A percentile compares a stretch with the other conserved stretches of the same genome.
Evolutionary conservation across 192 early-diverging fungal genomes (phyloP).

Genomic region (Backusella psychrophila): DNA sequence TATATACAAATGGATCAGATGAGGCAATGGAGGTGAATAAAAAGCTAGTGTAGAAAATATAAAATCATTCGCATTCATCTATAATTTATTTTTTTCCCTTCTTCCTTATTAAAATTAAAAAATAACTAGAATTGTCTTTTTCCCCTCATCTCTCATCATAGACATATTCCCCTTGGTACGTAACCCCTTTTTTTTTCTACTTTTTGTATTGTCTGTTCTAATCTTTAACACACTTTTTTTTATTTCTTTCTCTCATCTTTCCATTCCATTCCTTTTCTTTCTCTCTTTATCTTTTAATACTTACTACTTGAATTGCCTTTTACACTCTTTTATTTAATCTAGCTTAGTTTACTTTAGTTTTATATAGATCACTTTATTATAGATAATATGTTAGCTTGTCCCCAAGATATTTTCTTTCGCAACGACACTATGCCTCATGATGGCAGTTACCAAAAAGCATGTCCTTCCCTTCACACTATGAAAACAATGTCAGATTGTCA

Average conservation of each 20-base stretch:
- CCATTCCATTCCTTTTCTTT: slow-evolving; percentile 2
- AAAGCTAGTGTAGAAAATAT: slow-evolving; percentile 5
- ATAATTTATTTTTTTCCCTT: not conserved
- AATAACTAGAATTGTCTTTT: slow-evolving; percentile 2
- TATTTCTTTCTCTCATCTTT: not conserved
- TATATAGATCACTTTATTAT: not conserved
- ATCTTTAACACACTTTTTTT: not conserved
- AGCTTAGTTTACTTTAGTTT: not conserved
- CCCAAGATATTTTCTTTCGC: slow-evolving; percentile 34
- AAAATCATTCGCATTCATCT: slow-evolving; percentile 5
- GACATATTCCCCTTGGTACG: slow-evolving; percentile 3
- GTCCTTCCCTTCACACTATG: not conserved
- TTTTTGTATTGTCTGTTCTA: not conserved
- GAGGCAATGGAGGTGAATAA: not conserved
- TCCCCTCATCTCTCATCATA: slow-evolving; percentile 5
- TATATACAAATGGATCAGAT: slow-evolving; percentile 8
- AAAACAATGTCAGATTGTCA: not conserved
- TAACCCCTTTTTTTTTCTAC: not conserved
- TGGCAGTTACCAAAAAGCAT: not conserved
- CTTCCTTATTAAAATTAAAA: slow-evolving; percentile 8
- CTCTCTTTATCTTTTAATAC: slow-evolving; percentile 10
- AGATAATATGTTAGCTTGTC: slow-evolving; percentile 27
- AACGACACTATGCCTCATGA: slow-evolving; percentile 8
- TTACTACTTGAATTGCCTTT: not conserved
- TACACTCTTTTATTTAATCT: not conserved